Conservation (phyloP, 805 yeast genomes). For the Metschnikowia colocasiae region DNA sequence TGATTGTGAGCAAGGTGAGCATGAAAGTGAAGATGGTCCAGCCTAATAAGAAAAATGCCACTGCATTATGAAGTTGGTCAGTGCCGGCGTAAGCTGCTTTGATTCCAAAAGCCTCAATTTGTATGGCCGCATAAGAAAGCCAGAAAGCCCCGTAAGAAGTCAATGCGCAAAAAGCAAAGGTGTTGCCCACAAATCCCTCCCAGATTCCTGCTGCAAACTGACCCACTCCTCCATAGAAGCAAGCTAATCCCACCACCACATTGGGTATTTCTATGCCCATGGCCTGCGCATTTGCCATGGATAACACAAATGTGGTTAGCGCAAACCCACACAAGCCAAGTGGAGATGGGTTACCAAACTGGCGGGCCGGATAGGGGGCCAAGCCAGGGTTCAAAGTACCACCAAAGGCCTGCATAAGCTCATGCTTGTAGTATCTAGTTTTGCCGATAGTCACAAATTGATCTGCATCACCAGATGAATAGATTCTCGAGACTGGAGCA, state of each 20-base stretch:
- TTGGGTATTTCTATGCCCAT: slow-evolving; percentile 18
- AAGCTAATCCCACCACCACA: slow-evolving; percentile 18
- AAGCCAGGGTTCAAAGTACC: slow-evolving; percentile 35
- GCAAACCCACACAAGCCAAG: slow-evolving; percentile 21
- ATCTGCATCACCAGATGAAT: slow-evolving; percentile 30
- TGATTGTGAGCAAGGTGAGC: slow-evolving; percentile 33
- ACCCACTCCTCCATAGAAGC: slow-evolving; percentile 20
- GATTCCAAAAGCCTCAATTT: slow-evolving; percentile 59
- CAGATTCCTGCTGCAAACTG: slow-evolving; percentile 21
- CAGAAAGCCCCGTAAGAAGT: slow-evolving; percentile 57
- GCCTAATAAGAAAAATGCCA: slow-evolving; percentile 36
- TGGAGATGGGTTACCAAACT: slow-evolving; percentile 38
- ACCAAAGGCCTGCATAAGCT: slow-evolving; percentile 37
- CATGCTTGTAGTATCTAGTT: slow-evolving; percentile 29
- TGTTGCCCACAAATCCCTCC: slow-evolving; percentile 20
- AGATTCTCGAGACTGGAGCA: slow-evolving; percentile 21
- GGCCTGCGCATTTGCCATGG: slow-evolving; percentile 20
- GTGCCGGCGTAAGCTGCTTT: slow-evolving; percentile 39
- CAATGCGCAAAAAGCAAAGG: slow-evolving; percentile 19
- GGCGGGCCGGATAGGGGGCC: slow-evolving; percentile 44
- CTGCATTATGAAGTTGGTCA: slow-evolving; percentile 27
- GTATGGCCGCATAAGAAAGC: slow-evolving; percentile 60
- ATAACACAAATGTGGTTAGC: slow-evolving; percentile 20
- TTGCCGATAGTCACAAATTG: slow-evolving; percentile 32
- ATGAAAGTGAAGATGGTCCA: slow-evolving; percentile 42